A percentile compares a stretch with the other conserved stretches of the same genome.
Conservation (phyloP, 1,139 yeast species). For the Debaryomyces coudertii region DNA sequence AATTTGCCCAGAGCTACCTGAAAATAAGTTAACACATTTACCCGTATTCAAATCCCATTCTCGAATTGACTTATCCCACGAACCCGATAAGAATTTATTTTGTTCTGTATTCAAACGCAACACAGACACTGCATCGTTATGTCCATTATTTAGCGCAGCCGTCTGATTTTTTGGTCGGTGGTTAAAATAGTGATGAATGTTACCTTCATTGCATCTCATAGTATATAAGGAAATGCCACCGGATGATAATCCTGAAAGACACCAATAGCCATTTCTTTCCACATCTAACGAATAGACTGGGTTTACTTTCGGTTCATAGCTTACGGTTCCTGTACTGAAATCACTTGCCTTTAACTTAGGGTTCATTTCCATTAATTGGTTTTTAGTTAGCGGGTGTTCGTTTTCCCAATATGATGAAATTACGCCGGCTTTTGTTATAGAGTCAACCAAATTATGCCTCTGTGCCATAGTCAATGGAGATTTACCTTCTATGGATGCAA, state of each 20-base stretch:
- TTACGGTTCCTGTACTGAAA: constrained; percentile 42
- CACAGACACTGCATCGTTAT: constrained; percentile 75
- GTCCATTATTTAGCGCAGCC: constrained; percentile 38
- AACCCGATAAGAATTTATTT: constrained; percentile 71
- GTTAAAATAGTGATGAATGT: constrained; percentile 72
- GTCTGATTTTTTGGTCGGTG: constrained; percentile 29
- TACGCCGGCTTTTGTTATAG: constrained; percentile 83
- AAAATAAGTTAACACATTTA: constrained; percentile 47
- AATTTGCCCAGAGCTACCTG: constrained; percentile 73
- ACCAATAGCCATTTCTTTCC: constrained; percentile 82
- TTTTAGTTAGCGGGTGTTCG: constrained; percentile 71
- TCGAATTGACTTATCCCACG: constrained; percentile 82
- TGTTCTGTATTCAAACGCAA: constrained; percentile 65
- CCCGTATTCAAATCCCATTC: constrained; percentile 91
- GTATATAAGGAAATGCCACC: constrained; percentile 92
- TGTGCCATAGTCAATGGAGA: constrained; percentile 89
- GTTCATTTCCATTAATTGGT: constrained; percentile 41
- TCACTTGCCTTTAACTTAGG: constrained; percentile 50
- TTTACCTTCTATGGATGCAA: constrained; percentile 86
- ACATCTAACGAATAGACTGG: constrained; percentile 90
- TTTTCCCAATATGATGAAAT: constrained; percentile 91
- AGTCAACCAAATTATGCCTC: constrained; percentile 84
- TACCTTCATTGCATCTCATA: constrained; percentile 82
- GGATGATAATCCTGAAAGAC: constrained; percentile 75
- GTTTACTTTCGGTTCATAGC: constrained; percentile 68